These are phyloP conservation scores for Porodaedalea pini DNA, from an alignment of 1,284 basidiomycete species.

Conservation along the genomic window DNA sequence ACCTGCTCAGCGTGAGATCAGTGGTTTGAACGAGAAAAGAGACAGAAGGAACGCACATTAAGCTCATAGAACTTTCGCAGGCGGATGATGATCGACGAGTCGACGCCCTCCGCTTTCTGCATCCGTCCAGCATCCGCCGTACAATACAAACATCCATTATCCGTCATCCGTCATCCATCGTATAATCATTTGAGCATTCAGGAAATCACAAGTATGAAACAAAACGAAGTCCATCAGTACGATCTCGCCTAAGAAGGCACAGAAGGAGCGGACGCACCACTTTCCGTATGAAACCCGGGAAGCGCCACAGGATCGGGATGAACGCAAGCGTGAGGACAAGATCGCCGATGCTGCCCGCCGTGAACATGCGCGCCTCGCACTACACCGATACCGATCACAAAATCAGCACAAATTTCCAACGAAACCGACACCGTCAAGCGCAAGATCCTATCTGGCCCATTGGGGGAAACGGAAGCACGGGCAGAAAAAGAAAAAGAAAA, in stretches of 20 bases:
- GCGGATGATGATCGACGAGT: slow-evolving; percentile 58
- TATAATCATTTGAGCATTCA: too few relatives aligned
- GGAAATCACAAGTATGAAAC: too few relatives aligned
- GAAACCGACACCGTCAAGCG: too few relatives aligned
- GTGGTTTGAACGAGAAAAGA: neutral
- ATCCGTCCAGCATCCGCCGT: neutral
- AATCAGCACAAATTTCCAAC: too few relatives aligned
- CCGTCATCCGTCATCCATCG: too few relatives aligned
- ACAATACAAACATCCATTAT: neutral
- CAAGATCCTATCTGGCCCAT: neutral
- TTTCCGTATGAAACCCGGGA: slow-evolving; percentile 59
- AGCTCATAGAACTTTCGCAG: slow-evolving; percentile 75
- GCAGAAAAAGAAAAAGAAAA: neutral
- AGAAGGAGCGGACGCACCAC: slow-evolving; percentile 43
- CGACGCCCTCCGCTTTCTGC: slow-evolving; percentile 55
- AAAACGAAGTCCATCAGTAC: too few relatives aligned
- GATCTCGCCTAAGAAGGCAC: too few relatives aligned
- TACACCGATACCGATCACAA: slow-evolving; percentile 27
- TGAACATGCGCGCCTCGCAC: slow-evolving; percentile 66
- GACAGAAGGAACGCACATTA: slow-evolving; percentile 48
- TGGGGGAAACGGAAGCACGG: neutral
- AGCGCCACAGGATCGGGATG: slow-evolving; percentile 61
- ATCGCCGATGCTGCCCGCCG: slow-evolving; percentile 65
- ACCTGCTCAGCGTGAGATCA: slow-evolving; percentile 37
- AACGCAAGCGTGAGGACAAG: slow-evolving; percentile 66